Base-by-base conservation (phyloP, 306 rosid species). In the Acacia acuminata region DNA sequence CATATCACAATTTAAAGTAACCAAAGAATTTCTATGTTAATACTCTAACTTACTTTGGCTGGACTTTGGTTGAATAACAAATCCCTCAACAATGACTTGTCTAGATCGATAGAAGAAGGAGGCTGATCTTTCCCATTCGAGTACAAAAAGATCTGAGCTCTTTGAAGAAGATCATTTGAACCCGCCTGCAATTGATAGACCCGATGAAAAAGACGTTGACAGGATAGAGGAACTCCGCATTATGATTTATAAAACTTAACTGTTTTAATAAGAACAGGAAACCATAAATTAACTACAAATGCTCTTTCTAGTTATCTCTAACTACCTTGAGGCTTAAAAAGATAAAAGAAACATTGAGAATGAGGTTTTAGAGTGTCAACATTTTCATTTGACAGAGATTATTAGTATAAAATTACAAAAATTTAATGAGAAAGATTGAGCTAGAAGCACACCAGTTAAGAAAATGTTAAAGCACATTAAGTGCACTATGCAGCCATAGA, bases 51-150 rank as follows among this genome's bases (percentile, higher is more conserved):
- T 89, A 96, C 99, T 94, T 94, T 96, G 77, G 93, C 51, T 20
- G 98, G 97, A 89, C 99, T 87, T 81, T 79, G 97, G 85, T 94
- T 94, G 94, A 96, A 96, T 78, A 96, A 83, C 77, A 94, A 84
- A 86, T 94, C 98, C 87, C 85, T 90, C 87, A 92, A 88, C 85
- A 91, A 43, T 1, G 93, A 91, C 82, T 90, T 96, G 76, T 94
- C 93, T 1, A 94, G 86, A 81, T 92, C 94, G 80, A 96, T 90
- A 60, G 98, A 86, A 71, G 99, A 92, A 38, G 99, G 99, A 87
- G 99, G 93, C 4, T 44, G 77, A 82, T 92, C 85, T 47, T 88
- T 92, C 79, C 99, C 99, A 76, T 96, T 92, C n/a, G 92, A 92
- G 34, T 92, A 92, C 84, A 88, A 77, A 89, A 96, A 92, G 36